Base-by-base conservation (phyloP, 495 filamentous ascomycete species). In the Terfezia claveryi region DNA sequence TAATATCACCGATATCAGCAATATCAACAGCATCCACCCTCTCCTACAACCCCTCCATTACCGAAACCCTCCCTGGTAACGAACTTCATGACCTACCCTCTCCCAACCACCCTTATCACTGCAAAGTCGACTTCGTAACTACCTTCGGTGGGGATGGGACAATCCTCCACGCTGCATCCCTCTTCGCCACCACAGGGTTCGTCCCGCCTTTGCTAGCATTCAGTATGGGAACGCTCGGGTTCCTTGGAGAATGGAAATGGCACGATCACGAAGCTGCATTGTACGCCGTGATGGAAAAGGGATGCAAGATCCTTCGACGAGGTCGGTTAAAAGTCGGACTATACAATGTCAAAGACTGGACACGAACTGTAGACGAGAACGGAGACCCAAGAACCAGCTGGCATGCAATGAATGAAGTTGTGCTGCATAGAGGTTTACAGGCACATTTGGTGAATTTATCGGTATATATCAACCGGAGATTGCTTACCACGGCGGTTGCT, bases 141-240 rank as follows among this genome's bases (percentile, higher is more conserved):
- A 96, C 92, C 0, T 75, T 98, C 50, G 91, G 91, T 44, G 91
- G 91, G 56, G 91, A 98, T 68, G 91, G 91, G 49, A 98, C 91
- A 8, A 94, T 98, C 51, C 69, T 98, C 17, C 87, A 82, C 57
- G 91, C 91, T 10, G 81, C 87, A 3, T 92, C 85, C 20, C 74
- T 98, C 12, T 98, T 96, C 69, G 81, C 84, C 14, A 82, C 80
- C n/a, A 79, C 81, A 23, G 68, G 75, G 46, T 76, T 78, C 44
- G 87, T 96, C 0, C 91, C 91, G 0, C 91, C 92, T 0, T 81
- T 96, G n/a, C 72, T 98, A 23, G 82, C 82, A 10, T 98, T 98
- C 68, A 89, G 85, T 65, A 94, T 98, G 87, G 91, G 91, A 7
- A 88, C 88, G 0, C 70, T 98, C 2, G 91, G 91, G 0, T 98